Base-by-base conservation (phyloP, 179 eudicot genomes). In the Carnegiea gigantea region DNA sequence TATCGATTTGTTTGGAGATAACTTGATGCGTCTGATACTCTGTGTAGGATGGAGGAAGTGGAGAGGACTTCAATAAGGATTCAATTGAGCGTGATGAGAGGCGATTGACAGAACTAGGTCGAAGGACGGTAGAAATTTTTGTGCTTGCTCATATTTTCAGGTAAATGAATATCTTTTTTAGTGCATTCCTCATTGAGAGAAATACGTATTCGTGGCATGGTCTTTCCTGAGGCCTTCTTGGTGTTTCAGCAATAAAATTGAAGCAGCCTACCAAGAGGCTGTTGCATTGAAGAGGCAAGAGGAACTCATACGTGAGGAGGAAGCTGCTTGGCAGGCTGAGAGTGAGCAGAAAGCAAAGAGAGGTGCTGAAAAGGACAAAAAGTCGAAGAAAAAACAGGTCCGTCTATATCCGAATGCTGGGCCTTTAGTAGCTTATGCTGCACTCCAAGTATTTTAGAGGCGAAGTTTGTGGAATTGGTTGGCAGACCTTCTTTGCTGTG, bases 261-360 rank as follows among this genome's bases (percentile, higher is more conserved):
- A 96, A 86, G 91, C 85, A 70, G 91, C 98, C 43, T 96, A 93
- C 87, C 97, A 93, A 82, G 99, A 96, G 81, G 94, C 95, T 88
- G 92, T 93, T 88, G 90, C 98, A 46, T 86, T 94, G 84, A 96
- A 86, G 90, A 89, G 92, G 89, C 99, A 96, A 88, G 99, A 96
- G 81, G 99, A 96, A 79, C 99, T 96, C 78, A 94, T 94, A 72
- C 98, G 95, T 81, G 98, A 96, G 87, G 99, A 96, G 84, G 98
- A 90, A 84, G 97, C 91, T 73, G 77, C 77, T 48, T 74, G 77
- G 77, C 36, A 20, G 77, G 77, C 36, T 74, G 77, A 74, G 57
- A 74, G 77, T 46, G 77, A 74, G 77, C 77, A 74, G 57, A 74
- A 74, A 48, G 77, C 77, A 74, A 74, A 74, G 59, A n/a, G 77